A percentile compares a stretch with the other conserved stretches of the same genome.
phyloP scores from a whole-genome alignment of 2,329 filamentous ascomycete species.

The Cordyceps javanica region DNA sequence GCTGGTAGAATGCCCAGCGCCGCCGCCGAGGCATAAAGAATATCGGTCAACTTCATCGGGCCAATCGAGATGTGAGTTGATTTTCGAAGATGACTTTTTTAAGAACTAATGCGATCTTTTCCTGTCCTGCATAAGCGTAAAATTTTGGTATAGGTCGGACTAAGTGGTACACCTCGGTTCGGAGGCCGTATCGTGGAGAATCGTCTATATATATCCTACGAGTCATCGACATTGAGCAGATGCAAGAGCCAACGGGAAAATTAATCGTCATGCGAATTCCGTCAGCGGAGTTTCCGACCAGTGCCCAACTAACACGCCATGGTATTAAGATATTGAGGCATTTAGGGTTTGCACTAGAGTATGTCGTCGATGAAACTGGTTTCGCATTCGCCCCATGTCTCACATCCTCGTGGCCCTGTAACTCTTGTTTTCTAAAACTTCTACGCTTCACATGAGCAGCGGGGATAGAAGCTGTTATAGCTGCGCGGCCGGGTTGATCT shows the following conservation, averaged over 20 bases:
- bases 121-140: not conserved
- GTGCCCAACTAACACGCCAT: too few relatives aligned
- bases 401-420: not conserved
- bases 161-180: not conserved
- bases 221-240: not conserved
- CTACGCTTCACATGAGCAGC: not conserved
- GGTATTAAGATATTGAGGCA: too few relatives aligned
- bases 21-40: not conserved
- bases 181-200: not conserved
- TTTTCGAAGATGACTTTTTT: not conserved
- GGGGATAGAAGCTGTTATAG: too few relatives aligned
- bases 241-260: not conserved
- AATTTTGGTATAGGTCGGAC: not conserved
- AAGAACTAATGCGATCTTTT: not conserved
- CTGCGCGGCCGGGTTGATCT: not conserved
- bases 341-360: not conserved
- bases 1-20: not conserved
- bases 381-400: conserved; percentile 4
- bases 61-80: not conserved
- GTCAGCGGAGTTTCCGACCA: too few relatives aligned
- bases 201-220: not conserved
- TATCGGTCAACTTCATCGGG: not conserved
- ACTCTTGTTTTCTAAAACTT: not conserved
- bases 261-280: not conserved
- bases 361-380: conserved; percentile 3